Evolutionary conservation across 2,329 filamentous ascomycete genomes (phyloP).

Genomic region (Colletotrichum sp.): DNA sequence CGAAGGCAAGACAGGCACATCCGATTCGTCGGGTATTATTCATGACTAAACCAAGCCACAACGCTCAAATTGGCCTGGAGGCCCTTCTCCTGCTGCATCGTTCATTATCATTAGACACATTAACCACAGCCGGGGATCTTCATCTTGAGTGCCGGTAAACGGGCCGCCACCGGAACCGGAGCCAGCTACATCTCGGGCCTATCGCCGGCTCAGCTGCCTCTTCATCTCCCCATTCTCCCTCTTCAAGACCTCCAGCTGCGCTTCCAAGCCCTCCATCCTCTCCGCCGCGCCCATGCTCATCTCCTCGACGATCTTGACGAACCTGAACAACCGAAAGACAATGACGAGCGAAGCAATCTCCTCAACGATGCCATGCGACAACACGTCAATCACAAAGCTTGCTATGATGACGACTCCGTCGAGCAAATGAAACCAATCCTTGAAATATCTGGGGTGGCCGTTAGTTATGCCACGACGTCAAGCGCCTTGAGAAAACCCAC

Average conservation of each 20-base stretch:
- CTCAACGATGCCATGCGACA: constrained; percentile 63
- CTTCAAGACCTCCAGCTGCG: constrained; percentile 56
- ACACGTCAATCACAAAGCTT: constrained; percentile 66
- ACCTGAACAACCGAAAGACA: constrained; percentile 69
- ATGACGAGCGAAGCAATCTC: constrained; percentile 72
- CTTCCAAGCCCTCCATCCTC: constrained; percentile 62
- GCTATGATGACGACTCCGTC: constrained; percentile 67
- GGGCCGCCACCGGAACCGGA: background rate
- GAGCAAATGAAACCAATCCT: constrained; percentile 65
- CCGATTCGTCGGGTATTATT: background rate
- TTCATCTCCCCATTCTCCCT: constrained; percentile 45
- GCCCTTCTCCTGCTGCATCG: background rate
- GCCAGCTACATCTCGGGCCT: background rate
- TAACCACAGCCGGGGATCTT: background rate
- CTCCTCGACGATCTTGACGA: constrained; percentile 75
- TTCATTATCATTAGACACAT: constrained; percentile 2
- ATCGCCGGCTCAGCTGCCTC: constrained; percentile 17
- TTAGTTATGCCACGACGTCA: constrained; percentile 8
- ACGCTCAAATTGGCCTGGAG: background rate
- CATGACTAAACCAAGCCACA: background rate
- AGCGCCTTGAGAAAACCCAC: constrained; percentile 42
- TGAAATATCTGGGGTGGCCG: constrained; percentile 53
- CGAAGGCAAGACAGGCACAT: background rate
- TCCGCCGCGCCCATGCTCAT: constrained; percentile 67
- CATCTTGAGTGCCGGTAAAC: background rate